A percentile compares a stretch with the other conserved stretches of the same genome.
phyloP scores from a whole-genome alignment of 2,329 filamentous ascomycete species.

The Pseudopithomyces maydicus region DNA sequence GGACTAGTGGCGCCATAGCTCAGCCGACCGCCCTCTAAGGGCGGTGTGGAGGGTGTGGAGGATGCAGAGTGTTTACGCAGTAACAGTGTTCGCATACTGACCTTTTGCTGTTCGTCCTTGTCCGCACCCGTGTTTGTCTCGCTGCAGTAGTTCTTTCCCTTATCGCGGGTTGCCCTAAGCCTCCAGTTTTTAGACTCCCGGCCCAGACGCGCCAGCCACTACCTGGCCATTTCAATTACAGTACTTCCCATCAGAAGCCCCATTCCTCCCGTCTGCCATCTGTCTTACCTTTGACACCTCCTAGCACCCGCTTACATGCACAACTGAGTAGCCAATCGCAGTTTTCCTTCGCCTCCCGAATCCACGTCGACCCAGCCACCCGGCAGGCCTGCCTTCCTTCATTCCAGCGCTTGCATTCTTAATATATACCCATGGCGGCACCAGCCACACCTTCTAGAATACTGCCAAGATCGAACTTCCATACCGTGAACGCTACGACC shows the following conservation, averaged over 20 bases:
- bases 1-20: neutral
- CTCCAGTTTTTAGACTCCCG: neutral
- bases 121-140: neutral
- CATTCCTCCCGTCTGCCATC: neutral
- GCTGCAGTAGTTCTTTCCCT: neutral
- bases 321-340: neutral
- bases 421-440: slow-evolving; percentile 16
- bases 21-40: neutral
- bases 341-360: neutral
- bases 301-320: neutral
- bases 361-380: slow-evolving; percentile 2
- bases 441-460: slow-evolving; percentile 34
- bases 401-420: slow-evolving; percentile 3
- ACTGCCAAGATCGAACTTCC: slow-evolving; percentile 38
- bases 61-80: too few species aligned
- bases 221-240: neutral
- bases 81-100: neutral
- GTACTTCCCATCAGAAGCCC: neutral
- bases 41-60: neutral
- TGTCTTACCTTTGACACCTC: too few species aligned
- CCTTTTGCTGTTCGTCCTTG: neutral
- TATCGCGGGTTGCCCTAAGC: neutral
- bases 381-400: neutral
- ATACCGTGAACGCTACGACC: slow-evolving; percentile 17
- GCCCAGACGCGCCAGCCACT: neutral